Percentiles rank a stretch among this genome's conserved stretches.
phyloP scores from a whole-genome alignment of 805 yeast genomes.

The Candida takata region DNA sequence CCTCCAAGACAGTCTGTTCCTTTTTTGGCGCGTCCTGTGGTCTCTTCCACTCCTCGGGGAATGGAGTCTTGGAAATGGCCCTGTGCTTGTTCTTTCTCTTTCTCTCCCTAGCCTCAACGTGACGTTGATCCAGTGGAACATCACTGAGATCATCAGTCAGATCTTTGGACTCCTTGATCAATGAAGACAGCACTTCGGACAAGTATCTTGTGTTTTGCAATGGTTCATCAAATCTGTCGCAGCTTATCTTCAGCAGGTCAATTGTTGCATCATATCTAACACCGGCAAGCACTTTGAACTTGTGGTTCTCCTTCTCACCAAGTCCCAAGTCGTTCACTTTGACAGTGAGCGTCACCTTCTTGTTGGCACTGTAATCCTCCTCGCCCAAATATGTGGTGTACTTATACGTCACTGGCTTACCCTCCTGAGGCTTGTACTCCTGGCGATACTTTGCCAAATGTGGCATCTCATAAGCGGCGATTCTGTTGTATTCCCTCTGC shows the following conservation, averaged over 20 bases:
- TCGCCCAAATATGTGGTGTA: slow-evolving; percentile 75
- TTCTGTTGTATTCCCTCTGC: slow-evolving; percentile 67
- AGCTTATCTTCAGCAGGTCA: slow-evolving; percentile 57
- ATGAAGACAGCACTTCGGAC: slow-evolving; percentile 52
- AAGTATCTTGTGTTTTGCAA: slow-evolving; percentile 79
- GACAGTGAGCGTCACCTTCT: slow-evolving; percentile 58
- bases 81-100: slow-evolving; percentile 32
- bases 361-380: slow-evolving; percentile 44
- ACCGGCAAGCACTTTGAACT: slow-evolving; percentile 73
- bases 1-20: slow-evolving; percentile 20
- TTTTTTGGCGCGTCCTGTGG: slow-evolving; percentile 64
- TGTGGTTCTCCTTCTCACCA: slow-evolving; percentile 49
- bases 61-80: slow-evolving; percentile 33
- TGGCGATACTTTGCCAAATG: slow-evolving; percentile 68
- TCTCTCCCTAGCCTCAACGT: slow-evolving; percentile 39
- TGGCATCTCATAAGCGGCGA: slow-evolving; percentile 92
- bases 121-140: slow-evolving; percentile 77
- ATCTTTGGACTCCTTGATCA: slow-evolving; percentile 61
- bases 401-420: slow-evolving; percentile 53
- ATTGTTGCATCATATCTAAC: slow-evolving; percentile 60
- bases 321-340: slow-evolving; percentile 50
- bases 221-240: slow-evolving; percentile 62
- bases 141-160: slow-evolving; percentile 60
- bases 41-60: slow-evolving; percentile 78
- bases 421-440: slow-evolving; percentile 46